Evolutionary conservation across 352 stramenopile genomes (phyloP).

Genomic region (Phytophthora macrochlamydospora): DNA sequence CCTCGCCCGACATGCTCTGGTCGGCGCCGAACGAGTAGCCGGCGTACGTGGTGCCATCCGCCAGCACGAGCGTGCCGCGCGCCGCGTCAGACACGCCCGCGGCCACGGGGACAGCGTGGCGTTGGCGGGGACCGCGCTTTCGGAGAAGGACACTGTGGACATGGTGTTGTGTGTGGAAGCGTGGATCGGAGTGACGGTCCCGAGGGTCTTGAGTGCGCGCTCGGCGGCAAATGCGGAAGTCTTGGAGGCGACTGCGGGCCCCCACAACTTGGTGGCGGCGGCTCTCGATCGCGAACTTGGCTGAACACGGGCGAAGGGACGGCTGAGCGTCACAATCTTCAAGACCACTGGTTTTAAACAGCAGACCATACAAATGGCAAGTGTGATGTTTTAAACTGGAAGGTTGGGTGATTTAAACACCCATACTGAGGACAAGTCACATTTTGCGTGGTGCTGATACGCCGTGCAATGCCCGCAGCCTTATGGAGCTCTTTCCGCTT

Average conservation of each 20-base stretch:
- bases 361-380: constrained; percentile 22
- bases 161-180: constrained; percentile 29
- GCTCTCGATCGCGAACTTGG: not conserved
- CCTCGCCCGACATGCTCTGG: constrained; percentile 91
- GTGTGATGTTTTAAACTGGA: constrained; percentile 6
- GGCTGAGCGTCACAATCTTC: constrained; percentile 4
- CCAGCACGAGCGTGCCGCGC: constrained; percentile 74
- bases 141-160: constrained; percentile 44
- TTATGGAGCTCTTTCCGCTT: constrained; percentile 65
- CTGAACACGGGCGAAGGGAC: constrained; percentile 24
- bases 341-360: constrained; percentile 6
- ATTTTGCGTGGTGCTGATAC: constrained; percentile 46
- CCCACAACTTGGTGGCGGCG: not conserved
- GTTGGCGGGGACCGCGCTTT: constrained; percentile 9
- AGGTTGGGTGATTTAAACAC: not conserved
- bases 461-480: constrained; percentile 47
- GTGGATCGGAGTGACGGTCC: constrained; percentile 19
- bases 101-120: constrained; percentile 51
- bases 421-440: not conserved
- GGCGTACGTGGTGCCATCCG: constrained; percentile 81
- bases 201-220: constrained; percentile 36
- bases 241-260: constrained; percentile 20
- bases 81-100: constrained; percentile 48
- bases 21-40: constrained; percentile 94
- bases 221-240: constrained; percentile 52